A percentile compares a stretch with the other conserved stretches of the same genome.
These are phyloP conservation scores for Epicoccum nigrum DNA, from an alignment of 2,329 filamentous ascomycete species.

Conservation along the genomic window DNA sequence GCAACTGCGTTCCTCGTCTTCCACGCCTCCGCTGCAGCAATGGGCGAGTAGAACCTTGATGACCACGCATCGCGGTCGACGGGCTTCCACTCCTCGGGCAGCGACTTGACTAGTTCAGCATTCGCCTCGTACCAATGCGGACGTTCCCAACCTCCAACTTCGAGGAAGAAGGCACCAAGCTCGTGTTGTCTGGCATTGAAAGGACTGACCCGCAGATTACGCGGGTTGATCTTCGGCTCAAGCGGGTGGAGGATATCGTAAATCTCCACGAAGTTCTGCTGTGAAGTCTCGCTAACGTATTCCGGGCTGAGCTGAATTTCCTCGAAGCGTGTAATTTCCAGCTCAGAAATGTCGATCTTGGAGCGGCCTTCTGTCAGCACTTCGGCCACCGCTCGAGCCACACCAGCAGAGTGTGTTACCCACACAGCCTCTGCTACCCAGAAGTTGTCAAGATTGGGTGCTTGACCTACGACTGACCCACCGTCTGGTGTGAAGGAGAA, in stretches of 20 bases:
- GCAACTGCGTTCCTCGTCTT: slow-evolving; percentile 67
- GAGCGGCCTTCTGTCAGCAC: slow-evolving; percentile 63
- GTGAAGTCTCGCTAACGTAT: slow-evolving; percentile 65
- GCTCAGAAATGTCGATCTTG: slow-evolving; percentile 63
- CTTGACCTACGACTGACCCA: slow-evolving; percentile 64
- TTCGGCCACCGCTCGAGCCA: slow-evolving; percentile 66
- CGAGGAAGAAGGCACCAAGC: slow-evolving; percentile 65
- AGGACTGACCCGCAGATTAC: slow-evolving; percentile 64
- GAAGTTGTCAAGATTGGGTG: slow-evolving; percentile 65
- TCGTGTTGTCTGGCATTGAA: slow-evolving; percentile 62
- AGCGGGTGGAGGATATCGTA: slow-evolving; percentile 70
- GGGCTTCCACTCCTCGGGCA: slow-evolving; percentile 63
- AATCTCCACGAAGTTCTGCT: slow-evolving; percentile 68
- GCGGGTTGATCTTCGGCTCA: slow-evolving; percentile 62
- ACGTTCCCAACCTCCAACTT: slow-evolving; percentile 66
- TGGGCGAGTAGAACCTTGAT: slow-evolving; percentile 61
- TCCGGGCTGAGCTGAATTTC: slow-evolving; percentile 62
- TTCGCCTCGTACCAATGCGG: slow-evolving; percentile 69
- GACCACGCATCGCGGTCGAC: slow-evolving; percentile 66
- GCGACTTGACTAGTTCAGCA: slow-evolving; percentile 54
- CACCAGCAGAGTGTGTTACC: slow-evolving; percentile 70
- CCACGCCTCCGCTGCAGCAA: slow-evolving; percentile 67
- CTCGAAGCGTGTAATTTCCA: slow-evolving; percentile 66
- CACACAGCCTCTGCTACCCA: slow-evolving; percentile 70
- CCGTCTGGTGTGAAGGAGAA: slow-evolving; percentile 72